Percentiles rank a stretch among this genome's conserved stretches.
These are phyloP conservation scores for Neurospora tetrasperma DNA, from an alignment of 495 filamentous ascomycete genomes.

Conservation along the genomic window DNA sequence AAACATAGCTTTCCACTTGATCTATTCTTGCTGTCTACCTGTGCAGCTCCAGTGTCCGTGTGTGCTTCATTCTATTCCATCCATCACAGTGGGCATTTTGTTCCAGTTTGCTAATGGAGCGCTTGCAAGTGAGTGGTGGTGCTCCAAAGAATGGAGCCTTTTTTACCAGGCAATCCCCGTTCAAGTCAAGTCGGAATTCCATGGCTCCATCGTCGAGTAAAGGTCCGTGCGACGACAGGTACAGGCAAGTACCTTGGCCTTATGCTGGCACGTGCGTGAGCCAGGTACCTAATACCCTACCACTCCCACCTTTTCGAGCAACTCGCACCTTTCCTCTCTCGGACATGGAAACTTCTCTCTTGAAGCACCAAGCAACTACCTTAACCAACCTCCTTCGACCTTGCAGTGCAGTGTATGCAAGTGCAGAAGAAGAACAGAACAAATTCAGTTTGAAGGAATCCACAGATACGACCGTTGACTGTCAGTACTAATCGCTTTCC, in stretches of 20 bases:
- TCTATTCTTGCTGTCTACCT: too few species aligned
- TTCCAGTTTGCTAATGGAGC: neutral
- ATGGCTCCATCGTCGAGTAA: neutral
- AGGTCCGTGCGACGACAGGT: neutral
- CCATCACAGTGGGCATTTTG: neutral
- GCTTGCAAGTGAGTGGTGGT: neutral
- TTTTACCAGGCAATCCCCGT: neutral
- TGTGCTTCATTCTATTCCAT: too few species aligned
- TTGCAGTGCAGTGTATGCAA: neutral
- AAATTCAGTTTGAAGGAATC: neutral
- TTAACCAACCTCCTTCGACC: neutral
- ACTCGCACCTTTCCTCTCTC: slow-evolving; percentile 1
- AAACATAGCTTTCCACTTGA: neutral
- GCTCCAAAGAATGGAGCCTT: neutral
- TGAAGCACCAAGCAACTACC: neutral
- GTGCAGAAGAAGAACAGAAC: neutral
- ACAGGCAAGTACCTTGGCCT: neutral
- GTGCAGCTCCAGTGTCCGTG: too few species aligned
- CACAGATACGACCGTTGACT: neutral
- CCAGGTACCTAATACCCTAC: neutral
- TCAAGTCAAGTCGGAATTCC: neutral
- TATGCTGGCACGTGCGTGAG: neutral
- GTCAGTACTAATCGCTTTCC: neutral
- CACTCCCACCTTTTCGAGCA: neutral
- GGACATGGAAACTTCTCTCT: neutral